Evolutionary conservation across 768 basidiomycete genomes (phyloP).

Genomic region (Tylopilus vinaceipallidus): DNA sequence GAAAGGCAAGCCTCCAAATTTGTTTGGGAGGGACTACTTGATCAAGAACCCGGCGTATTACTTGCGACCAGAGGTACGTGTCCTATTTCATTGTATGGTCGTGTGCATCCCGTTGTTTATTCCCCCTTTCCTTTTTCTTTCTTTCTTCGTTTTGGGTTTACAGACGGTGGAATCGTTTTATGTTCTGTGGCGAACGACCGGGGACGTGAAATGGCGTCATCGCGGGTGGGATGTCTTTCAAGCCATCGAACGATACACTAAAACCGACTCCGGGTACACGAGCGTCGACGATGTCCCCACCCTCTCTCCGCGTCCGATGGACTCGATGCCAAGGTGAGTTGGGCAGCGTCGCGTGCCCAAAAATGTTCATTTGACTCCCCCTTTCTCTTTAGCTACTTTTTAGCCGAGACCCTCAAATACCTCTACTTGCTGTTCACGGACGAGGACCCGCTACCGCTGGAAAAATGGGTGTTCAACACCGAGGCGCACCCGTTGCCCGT

Average conservation of each 20-base stretch:
- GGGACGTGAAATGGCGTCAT: conserved; percentile 65
- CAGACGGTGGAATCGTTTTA: conserved; percentile 76
- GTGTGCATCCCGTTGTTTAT: no score
- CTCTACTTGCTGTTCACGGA: conserved; percentile 67
- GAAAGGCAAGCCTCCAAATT: not conserved
- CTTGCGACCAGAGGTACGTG: conserved; percentile 66
- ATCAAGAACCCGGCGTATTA: conserved; percentile 47
- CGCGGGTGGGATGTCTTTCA: conserved; percentile 70
- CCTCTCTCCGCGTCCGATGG: conserved; percentile 34
- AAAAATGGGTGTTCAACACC: conserved; percentile 61
- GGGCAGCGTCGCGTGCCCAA: conserved; percentile 10
- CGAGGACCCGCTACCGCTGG: conserved; percentile 53
- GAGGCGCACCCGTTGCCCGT: conserved; percentile 80
- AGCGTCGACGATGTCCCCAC: conserved; percentile 47
- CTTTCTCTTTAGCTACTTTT: conserved; percentile 40
- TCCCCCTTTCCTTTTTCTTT: no score
- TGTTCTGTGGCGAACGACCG: conserved; percentile 67
- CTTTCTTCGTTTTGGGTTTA: not conserved
- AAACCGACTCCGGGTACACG: conserved; percentile 60
- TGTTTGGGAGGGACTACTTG: conserved; percentile 51
- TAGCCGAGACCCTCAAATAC: conserved; percentile 68
- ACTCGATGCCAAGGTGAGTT: conserved; percentile 72
- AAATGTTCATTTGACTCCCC: no score
- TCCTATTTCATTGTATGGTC: no score
- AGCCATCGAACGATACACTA: conserved; percentile 58